phyloP scores from a whole-genome alignment of 2,329 filamentous ascomycete genomes.

The Xylaria sp. region DNA sequence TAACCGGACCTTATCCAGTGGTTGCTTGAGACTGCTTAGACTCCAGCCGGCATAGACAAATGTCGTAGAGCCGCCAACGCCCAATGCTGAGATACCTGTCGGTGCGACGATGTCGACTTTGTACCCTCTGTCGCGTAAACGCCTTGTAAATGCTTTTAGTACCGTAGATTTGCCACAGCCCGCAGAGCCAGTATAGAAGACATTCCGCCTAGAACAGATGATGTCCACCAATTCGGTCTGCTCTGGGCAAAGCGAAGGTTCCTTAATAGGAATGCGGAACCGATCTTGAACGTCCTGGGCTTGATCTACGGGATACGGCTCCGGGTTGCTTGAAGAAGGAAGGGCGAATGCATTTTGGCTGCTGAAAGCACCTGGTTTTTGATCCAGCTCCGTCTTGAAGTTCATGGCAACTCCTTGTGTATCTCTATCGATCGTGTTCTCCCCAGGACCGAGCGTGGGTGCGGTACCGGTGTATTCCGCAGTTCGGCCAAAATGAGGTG shows the following conservation, averaged over 20 bases:
- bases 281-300: not conserved
- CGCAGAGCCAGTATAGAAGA: slow-evolving; percentile 73
- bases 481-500: not conserved
- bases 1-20: slow-evolving; percentile 51
- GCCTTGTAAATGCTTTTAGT: slow-evolving; percentile 59
- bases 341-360: not conserved
- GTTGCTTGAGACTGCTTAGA: slow-evolving; percentile 57
- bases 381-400: not conserved
- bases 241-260: slow-evolving; percentile 56
- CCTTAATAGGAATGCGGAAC: slow-evolving; percentile 16
- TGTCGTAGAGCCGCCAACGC: slow-evolving; percentile 66
- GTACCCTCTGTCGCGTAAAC: slow-evolving; percentile 51
- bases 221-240: slow-evolving; percentile 62
- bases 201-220: slow-evolving; percentile 63
- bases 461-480: no score
- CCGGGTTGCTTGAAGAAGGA: slow-evolving; percentile 2
- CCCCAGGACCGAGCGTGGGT: not conserved
- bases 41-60: slow-evolving; percentile 69
- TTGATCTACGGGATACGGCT: not conserved
- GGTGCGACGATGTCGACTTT: slow-evolving; percentile 66
- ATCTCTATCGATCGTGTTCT: not conserved
- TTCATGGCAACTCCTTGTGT: not conserved
- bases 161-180: slow-evolving; percentile 70
- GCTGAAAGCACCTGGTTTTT: not conserved
- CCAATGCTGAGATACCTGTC: slow-evolving; percentile 68